Evolutionary conservation across 768 basidiomycete genomes (phyloP), one percentile per base, ranked within the genome.

Genomic region (Pisolithus albus): DNA sequence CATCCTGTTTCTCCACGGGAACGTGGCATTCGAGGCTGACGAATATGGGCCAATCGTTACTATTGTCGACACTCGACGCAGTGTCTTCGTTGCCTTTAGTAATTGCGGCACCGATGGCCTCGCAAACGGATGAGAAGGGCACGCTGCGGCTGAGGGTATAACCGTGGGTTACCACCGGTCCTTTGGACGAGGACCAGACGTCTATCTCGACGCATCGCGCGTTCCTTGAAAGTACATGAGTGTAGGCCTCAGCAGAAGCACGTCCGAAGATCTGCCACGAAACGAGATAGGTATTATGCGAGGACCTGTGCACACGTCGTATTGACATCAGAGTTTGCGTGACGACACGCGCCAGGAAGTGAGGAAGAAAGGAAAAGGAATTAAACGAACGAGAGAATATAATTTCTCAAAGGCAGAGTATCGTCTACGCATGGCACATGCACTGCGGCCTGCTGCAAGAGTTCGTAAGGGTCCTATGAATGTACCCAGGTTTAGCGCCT

Each of bases 181-280:
- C 80, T 38, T 74, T 70, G 7, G 70, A 65, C 0, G 77, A 76
- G 5, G 79, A 73, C 83, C 84, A 86, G 7, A 82, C 82, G 56
- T 86, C 83, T 46, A 84, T 81, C 59, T 86, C 83, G 69, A 84
- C 77, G 56, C 81, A 83, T 18, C 81, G 74, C 8, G 75, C 78
- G 45, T 72, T 69, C 5, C 75, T 72, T 30, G 65, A 67, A 16
- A 84, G 64, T 26, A 84, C 80, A 53, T 80, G 74, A 3, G 69
- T 75, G 57, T 86, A 86, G 0, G 73, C 75, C 4, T 69, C 71
- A 5, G 79, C 72, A 5, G 81, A 81, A 5, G 80, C 66, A 36
- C 69, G 70, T 6, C 82, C 83, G 15, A 80, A 63, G 23, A 84
- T 62, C 58, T 84, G 83, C 39, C 78, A 71, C 1, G 78, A 72